These are phyloP conservation scores for Fusarium sp. DNA, from an alignment of 2,329 filamentous ascomycete genomes.

Conservation along the genomic window DNA sequence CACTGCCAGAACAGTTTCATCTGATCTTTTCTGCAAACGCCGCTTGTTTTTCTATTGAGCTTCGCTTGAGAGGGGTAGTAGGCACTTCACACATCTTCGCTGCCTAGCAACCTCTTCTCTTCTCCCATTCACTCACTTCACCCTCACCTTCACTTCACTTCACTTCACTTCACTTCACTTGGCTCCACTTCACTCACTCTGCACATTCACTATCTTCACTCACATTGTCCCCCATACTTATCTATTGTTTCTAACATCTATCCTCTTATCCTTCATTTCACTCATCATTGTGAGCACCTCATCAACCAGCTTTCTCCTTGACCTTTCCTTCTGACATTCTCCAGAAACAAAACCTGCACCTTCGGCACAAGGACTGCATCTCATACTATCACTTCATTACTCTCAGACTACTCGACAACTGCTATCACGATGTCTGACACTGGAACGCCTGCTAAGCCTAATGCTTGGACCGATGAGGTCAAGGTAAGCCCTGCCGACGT, in stretches of 20 bases:
- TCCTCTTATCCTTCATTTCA: not conserved
- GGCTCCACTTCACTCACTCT: not conserved
- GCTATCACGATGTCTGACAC: slow-evolving; percentile 46
- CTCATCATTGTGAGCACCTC: not conserved
- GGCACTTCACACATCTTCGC: not conserved
- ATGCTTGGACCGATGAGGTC: slow-evolving; percentile 57
- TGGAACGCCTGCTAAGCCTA: slow-evolving; percentile 31
- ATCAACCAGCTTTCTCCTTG: not conserved
- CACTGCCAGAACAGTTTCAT: not conserved
- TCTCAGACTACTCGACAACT: not conserved
- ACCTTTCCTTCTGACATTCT: not conserved
- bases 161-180: slow-evolving; percentile 4
- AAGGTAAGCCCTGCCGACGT: slow-evolving; percentile 47
- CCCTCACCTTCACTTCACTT: not conserved
- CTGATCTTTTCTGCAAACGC: not conserved
- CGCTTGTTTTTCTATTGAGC: not conserved
- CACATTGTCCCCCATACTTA: not conserved
- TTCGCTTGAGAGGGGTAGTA: not conserved
- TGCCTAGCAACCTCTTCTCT: not conserved
- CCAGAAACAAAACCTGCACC: not conserved
- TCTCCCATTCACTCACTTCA: not conserved
- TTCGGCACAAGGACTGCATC: not conserved
- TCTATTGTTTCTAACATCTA: not conserved
- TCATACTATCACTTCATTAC: too few relatives aligned
- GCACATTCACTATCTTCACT: not conserved